A percentile compares a stretch with the other conserved stretches of the same genome.
phyloP scores from a whole-genome alignment of 2,329 filamentous ascomycete species.

The Fusarium verticillioides region DNA sequence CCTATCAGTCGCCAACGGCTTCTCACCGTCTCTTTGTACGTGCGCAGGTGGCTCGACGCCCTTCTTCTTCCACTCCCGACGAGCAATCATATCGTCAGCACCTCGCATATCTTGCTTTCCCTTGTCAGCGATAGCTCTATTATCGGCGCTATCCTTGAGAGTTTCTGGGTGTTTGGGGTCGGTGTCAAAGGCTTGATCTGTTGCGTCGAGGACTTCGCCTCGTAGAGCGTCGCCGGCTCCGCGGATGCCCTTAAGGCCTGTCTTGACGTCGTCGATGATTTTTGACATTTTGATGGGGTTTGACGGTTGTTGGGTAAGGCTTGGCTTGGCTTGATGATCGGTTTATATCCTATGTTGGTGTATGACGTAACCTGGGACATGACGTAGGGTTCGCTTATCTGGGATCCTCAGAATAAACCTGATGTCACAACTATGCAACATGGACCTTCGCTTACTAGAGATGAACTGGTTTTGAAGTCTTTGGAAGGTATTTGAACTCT shows the following conservation, averaged over 20 bases:
- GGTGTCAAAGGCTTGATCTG: slow-evolving; percentile 37
- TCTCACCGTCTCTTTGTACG: not conserved
- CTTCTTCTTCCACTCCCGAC: slow-evolving; percentile 33
- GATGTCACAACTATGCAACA: not conserved
- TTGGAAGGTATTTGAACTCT: accelerated
- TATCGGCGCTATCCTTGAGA: not conserved
- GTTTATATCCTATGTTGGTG: not conserved
- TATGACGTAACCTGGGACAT: not conserved
- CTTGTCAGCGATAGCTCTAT: slow-evolving; percentile 22
- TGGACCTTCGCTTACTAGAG: not conserved
- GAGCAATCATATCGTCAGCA: slow-evolving; percentile 33
- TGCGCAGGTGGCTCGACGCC: slow-evolving; percentile 12
- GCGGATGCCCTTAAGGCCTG: slow-evolving; percentile 38
- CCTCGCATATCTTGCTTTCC: slow-evolving; percentile 34
- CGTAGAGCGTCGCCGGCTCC: slow-evolving; percentile 40
- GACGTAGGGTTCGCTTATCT: not conserved
- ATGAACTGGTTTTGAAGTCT: not conserved
- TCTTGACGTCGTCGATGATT: slow-evolving; percentile 38
- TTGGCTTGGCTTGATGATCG: not conserved
- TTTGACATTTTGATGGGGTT: slow-evolving; percentile 28
- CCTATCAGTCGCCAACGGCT: not conserved
- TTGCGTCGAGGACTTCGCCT: slow-evolving; percentile 32
- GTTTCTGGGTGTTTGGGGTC: slow-evolving; percentile 26
- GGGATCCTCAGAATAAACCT: not conserved
- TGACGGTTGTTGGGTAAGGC: no score